phyloP scores from a whole-genome alignment of 169 alveolate genomes.

The Miamiensis avidus region DNA sequence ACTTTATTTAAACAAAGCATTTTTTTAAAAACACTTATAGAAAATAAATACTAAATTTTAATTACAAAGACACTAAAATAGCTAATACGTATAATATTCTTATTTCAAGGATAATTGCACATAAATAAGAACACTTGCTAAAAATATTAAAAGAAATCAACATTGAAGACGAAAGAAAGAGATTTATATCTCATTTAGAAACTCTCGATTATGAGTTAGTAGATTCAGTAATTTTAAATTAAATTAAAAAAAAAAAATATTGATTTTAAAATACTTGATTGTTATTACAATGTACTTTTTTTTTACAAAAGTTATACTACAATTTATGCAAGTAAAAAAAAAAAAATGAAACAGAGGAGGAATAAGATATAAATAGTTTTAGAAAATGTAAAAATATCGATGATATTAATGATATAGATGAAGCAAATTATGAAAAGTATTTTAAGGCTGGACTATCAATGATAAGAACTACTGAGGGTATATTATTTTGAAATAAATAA shows the following conservation, averaged over 20 bases:
- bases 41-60: no score
- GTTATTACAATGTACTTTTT: not conserved
- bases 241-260: no score
- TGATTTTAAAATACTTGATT: no score
- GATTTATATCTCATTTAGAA: not conserved
- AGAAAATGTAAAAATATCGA: not conserved
- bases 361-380: not conserved
- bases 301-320: not conserved
- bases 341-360: not conserved
- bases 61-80: not conserved
- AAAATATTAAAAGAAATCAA: no score
- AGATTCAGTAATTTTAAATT: not conserved
- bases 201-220: not conserved
- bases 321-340: not conserved
- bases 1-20: not conserved
- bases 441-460: not conserved
- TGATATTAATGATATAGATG: not conserved
- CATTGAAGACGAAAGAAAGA: not conserved
- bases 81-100: not conserved
- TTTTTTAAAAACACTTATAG: not conserved
- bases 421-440: not conserved
- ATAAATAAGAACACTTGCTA: not conserved
- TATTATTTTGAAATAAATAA: no score
- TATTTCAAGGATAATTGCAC: not conserved
- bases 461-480: not conserved